Conservation (phyloP, 345 rosid species). For the Camelina hispida region DNA sequence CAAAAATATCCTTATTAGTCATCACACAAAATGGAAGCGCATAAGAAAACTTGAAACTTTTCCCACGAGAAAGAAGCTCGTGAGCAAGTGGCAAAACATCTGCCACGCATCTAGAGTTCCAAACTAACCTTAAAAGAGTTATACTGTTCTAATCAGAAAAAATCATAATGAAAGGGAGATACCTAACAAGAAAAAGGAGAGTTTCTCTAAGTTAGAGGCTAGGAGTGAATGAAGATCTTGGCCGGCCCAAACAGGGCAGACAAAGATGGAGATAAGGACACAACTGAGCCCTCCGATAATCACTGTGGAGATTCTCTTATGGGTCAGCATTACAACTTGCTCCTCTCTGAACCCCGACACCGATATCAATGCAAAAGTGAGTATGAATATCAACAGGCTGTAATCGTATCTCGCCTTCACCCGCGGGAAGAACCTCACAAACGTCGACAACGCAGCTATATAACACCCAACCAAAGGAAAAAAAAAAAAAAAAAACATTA, state of each 20-base stretch:
- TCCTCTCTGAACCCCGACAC: conserved; percentile 69
- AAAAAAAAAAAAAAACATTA: not conserved
- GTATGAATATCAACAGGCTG: conserved; percentile 70
- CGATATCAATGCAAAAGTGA: conserved; percentile 75
- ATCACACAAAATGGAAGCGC: conserved; percentile 8
- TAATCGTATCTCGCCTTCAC: conserved; percentile 89
- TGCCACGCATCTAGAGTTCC: conserved; percentile 4
- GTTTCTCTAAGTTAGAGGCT: conserved; percentile 57
- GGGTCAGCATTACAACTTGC: conserved; percentile 57
- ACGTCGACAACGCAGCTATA: conserved; percentile 72
- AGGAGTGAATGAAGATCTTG: conserved; percentile 63
- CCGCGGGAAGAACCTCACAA: conserved; percentile 70
- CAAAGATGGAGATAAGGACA: conserved; percentile 52
- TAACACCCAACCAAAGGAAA: not conserved
- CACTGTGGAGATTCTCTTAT: conserved; percentile 65
- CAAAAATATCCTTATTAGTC: conserved; percentile 6
- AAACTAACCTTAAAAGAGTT: conserved; percentile 19
- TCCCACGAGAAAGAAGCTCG: conserved; percentile 16
- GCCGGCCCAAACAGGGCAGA: conserved; percentile 80
- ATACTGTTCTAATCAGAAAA: not conserved
- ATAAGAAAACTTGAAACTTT: conserved; percentile 17
- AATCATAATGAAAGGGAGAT: conserved; percentile 17
- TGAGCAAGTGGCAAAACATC: conserved; percentile 32
- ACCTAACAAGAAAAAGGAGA: conserved; percentile 70
- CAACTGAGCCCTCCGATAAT: conserved; percentile 63